Conservation (phyloP, 2,329 filamentous ascomycete genomes). For the Aspergillus pseudoglaucus region DNA sequence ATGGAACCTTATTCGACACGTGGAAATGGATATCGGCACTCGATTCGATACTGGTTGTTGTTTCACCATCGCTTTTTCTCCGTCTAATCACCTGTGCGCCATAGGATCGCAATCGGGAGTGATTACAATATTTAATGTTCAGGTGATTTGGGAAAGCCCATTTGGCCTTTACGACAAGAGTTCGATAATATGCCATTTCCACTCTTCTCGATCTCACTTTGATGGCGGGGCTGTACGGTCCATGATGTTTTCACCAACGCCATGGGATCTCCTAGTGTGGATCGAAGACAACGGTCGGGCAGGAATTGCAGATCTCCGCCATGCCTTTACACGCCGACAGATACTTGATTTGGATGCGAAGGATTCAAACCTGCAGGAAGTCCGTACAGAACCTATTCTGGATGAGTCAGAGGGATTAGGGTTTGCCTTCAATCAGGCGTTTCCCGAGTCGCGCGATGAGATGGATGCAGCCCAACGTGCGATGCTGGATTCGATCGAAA, state of each 20-base stretch:
- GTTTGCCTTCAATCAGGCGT: constrained; percentile 14
- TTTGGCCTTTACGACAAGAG: constrained; percentile 23
- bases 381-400: constrained; percentile 25
- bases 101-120: constrained; percentile 46
- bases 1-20: constrained; percentile 34
- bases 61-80: constrained; percentile 46
- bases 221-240: constrained; percentile 74
- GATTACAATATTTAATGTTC: constrained; percentile 41
- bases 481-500: constrained; percentile 21
- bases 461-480: constrained; percentile 17
- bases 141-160: constrained; percentile 19
- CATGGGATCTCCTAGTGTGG: constrained; percentile 88
- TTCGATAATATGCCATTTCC: constrained; percentile 64
- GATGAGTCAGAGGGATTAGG: constrained; percentile 19
- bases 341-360: constrained; percentile 32
- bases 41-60: constrained; percentile 38
- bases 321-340: constrained; percentile 40
- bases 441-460: constrained; percentile 13
- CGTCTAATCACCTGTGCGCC: constrained; percentile 43
- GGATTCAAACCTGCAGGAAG: constrained; percentile 26
- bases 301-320: constrained; percentile 43
- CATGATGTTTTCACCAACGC: constrained; percentile 85
- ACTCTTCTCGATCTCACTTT: constrained; percentile 66
- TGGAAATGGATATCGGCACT: constrained; percentile 37
- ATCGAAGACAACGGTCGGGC: constrained; percentile 67